Evolutionary conservation across 1,284 basidiomycete species (phyloP).

Genomic region (Rhodotorula sp.): DNA sequence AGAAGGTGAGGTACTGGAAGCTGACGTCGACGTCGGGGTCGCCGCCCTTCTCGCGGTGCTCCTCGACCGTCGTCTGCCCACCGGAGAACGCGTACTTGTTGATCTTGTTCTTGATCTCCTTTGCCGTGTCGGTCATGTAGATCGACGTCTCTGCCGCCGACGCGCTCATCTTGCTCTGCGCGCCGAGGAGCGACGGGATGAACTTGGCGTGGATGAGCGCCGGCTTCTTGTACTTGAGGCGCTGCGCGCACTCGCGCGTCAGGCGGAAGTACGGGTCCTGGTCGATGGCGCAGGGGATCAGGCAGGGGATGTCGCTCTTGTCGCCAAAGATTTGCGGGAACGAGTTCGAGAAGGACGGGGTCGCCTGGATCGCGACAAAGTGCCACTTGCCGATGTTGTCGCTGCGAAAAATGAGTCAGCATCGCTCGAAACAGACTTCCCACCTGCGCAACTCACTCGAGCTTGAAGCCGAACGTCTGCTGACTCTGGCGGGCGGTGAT

Average conservation of each 20-base stretch:
- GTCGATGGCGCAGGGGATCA: slow-evolving; percentile 99
- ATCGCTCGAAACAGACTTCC: not conserved
- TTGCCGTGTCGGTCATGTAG: slow-evolving; percentile 90
- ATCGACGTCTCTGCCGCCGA: slow-evolving; percentile 87
- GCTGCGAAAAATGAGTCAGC: slow-evolving; percentile 54
- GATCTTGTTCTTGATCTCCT: slow-evolving; percentile 97
- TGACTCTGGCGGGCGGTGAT: slow-evolving; percentile 93
- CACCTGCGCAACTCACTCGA: slow-evolving; percentile 66
- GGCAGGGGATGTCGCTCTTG: slow-evolving; percentile 77
- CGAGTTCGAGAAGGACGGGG: slow-evolving; percentile 95
- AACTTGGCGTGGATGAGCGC: slow-evolving; percentile 92
- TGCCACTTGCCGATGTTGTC: slow-evolving; percentile 99
- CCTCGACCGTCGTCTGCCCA: slow-evolving; percentile 79
- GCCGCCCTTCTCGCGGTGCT: slow-evolving; percentile 84
- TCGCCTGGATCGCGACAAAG: slow-evolving; percentile 95
- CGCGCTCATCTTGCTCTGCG: slow-evolving; percentile 98
- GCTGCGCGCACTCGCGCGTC: slow-evolving; percentile 89
- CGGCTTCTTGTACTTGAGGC: slow-evolving; percentile 95
- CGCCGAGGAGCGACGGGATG: slow-evolving; percentile 96
- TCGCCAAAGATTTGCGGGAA: slow-evolving; percentile 97
- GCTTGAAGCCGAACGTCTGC: slow-evolving; percentile 93
- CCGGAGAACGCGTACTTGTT: slow-evolving; percentile 64
- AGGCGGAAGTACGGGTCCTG: slow-evolving; percentile 88
- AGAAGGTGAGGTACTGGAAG: slow-evolving; percentile 96
- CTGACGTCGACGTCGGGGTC: slow-evolving; percentile 94